Base-by-base conservation (phyloP, 192 early-diverging fungal genomes). In the Phycomyces nitens region DNA sequence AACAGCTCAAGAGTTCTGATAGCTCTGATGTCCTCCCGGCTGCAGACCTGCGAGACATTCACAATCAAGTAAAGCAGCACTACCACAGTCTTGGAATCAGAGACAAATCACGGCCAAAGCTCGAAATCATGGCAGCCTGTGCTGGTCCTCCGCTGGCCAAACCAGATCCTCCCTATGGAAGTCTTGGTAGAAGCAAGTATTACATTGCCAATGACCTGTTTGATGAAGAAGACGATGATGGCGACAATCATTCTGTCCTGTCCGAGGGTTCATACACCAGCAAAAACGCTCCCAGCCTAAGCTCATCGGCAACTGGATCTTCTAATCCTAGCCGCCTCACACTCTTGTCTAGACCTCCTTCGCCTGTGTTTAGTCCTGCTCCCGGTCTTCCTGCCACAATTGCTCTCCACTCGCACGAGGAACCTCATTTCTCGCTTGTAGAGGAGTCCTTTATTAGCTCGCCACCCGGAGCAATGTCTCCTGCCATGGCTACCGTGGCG, bases 361-460 rank as follows among this genome's bases (percentile, higher is more conserved):
- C 69, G 26, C 69, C 69, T 16, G 60, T 63, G 15, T 58, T 64
- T 42, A 63, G 69, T 23, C 63, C 58, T 16, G 69, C 58, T 11
- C 69, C 69, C 39, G 69, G 63, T 5, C 34, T 71, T 50, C 69
- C 69, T 4, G 63, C 57, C 14, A 65, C 61, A 0, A 71, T 62
- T 16, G 27, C 59, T 16, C 42, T 71, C 14, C 63, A 58, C 16
- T 51, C 58, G 2, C 69, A 58, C 7, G 38, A 65, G 20, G 52
- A 71, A 18, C 20, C 47, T n/a, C 21, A 21, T 5, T 40, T 51
- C 0, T 21, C 64, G 9, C 69, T 58, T 10, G 58, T 65, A 1
- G 69, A 71, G 60, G 69, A 71, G 2, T 59, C 58, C 5, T 65
- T 60, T 15, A 5, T 14, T 38, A 34, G 43, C 34, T 47, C 27